A percentile compares a stretch with the other conserved stretches of the same genome.
Conservation (phyloP, 805 yeast genomes). For the Candida ulmi region DNA sequence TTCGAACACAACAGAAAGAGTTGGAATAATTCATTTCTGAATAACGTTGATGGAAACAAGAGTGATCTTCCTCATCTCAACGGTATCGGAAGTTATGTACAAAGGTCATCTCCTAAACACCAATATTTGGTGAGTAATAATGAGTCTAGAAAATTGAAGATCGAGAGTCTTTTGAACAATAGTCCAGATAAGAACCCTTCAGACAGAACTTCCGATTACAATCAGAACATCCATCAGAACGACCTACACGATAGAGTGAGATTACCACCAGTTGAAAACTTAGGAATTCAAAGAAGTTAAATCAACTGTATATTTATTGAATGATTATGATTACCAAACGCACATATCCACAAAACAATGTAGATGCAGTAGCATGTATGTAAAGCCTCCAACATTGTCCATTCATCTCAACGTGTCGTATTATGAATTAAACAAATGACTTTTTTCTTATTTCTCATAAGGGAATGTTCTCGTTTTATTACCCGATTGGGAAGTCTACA, state of each 20-base stretch:
- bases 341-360: too few relatives aligned
- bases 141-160: conserved; percentile 12
- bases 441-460: too few relatives aligned
- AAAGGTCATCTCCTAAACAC: not conserved
- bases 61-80: not conserved
- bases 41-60: not conserved
- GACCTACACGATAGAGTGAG: conserved; percentile 6
- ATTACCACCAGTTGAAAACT: conserved; percentile 18
- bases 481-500: too few relatives aligned
- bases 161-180: conserved; percentile 16
- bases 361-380: too few relatives aligned
- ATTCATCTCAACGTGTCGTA: too few relatives aligned
- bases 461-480: too few relatives aligned
- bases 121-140: not conserved
- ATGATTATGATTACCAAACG: too few relatives aligned
- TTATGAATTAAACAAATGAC: too few relatives aligned
- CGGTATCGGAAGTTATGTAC: not conserved
- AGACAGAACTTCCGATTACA: too few relatives aligned
- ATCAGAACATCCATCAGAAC: too few relatives aligned
- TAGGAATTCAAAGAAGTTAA: conserved; percentile 9
- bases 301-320: not conserved
- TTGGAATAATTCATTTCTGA: conserved; percentile 17
- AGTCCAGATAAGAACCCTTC: not conserved
- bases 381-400: too few relatives aligned
- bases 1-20: conserved; percentile 6